Evolutionary conservation across 208 protist genomes (phyloP).

Genomic region (Crithidia expoeki): DNA sequence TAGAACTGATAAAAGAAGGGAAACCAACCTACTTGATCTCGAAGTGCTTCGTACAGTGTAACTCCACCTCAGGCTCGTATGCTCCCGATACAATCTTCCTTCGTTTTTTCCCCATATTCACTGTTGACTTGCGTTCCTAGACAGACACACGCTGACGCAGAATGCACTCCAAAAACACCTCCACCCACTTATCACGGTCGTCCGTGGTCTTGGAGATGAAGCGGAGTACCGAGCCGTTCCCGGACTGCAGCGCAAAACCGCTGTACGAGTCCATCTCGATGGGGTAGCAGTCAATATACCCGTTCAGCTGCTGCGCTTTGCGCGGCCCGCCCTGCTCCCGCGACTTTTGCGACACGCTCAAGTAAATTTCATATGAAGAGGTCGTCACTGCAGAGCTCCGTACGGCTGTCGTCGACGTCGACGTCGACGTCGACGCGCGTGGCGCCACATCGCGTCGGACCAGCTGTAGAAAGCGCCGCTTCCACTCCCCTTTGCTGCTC

Average conservation of each 20-base stretch:
- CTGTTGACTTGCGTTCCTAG: neutral
- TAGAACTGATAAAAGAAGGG: no score
- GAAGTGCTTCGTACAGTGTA: no score
- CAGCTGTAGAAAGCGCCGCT: conserved; percentile 26
- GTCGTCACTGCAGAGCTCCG: neutral
- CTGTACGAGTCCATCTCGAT: neutral
- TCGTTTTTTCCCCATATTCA: neutral
- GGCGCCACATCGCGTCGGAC: neutral
- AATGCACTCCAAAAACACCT: conserved; percentile 53
- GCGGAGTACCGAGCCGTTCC: conserved; percentile 44
- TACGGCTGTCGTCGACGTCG: neutral
- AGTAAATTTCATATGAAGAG: conserved; percentile 10
- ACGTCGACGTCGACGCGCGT: neutral
- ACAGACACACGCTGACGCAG: neutral
- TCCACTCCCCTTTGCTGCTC: conserved; percentile 24
- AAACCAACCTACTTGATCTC: no score
- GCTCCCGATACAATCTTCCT: neutral
- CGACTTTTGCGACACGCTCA: conserved; percentile 20
- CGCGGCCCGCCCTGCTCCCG: conserved; percentile 7
- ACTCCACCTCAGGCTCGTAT: no score
- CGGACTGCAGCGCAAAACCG: conserved; percentile 22
- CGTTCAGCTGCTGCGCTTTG: conserved; percentile 23
- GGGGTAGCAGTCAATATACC: conserved; percentile 30
- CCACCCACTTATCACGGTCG: conserved; percentile 65
- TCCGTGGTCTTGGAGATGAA: conserved; percentile 46